Base-by-base conservation (phyloP, 2,329 filamentous ascomycete genomes). In the Beauveria rudraprayagi region DNA sequence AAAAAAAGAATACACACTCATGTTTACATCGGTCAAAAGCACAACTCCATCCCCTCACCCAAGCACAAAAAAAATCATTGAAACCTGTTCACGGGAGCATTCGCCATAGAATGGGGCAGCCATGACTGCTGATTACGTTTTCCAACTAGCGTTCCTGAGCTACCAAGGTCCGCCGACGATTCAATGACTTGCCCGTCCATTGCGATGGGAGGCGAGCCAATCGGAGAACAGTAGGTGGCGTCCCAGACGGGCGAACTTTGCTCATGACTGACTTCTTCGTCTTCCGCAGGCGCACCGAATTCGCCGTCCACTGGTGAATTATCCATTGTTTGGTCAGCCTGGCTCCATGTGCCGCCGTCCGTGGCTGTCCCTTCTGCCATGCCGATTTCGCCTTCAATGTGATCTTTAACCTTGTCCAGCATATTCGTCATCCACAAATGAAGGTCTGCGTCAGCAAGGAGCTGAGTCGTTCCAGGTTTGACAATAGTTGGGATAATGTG, bases 391-490 rank as follows among this genome's bases (percentile, higher is more conserved):
- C 16, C 14, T 40, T 61, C 53, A 40, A 52, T 46, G 24, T 57
- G 58, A 41, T 46, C 58, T 6, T 55, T 34, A 19, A 55, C 50
- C 50, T 54, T 60, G 41, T 61, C 58, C 17, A 61, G 58, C 58
- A 61, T 55, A 3, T 55, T 22, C 28, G n/a, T 8, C 58, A 61
- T 61, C 24, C 55, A 3, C 43, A 28, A 19, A 17, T 61, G 43
- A 11, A 48, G 22, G 24, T 61, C 43, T 17, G 14, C 43, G 11
- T 54, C 37, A 3, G 26, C 30, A 14, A 48, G 53, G 7, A 17
- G 14, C 30, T 19, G 28, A 11, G 14, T 14, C 4, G 51, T 22
- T 16, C 22, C 41, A 2, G 51, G 22, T 43, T 28, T 55, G 19
- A n/a, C 3, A 43, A 50, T 34, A 26, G 11, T 22, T 8, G 51